Percentiles rank a stretch among this genome's conserved stretches.
phyloP scores from a whole-genome alignment of 352 stramenopile species.

The Globisporangium parvum region DNA sequence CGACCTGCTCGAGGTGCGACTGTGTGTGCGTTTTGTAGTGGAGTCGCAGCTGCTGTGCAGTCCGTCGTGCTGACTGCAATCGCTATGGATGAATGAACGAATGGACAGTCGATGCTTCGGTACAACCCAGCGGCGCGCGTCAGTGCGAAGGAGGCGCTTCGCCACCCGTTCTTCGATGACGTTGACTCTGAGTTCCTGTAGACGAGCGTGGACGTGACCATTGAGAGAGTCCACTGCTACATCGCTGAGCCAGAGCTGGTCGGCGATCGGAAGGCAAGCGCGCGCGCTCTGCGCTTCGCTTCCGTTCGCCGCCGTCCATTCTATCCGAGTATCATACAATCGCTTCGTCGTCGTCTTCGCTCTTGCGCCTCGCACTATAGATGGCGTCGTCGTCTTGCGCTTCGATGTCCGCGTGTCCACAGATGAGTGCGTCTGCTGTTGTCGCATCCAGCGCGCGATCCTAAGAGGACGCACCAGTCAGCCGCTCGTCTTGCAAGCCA shows the following conservation, averaged over 20 bases:
- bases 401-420: neutral
- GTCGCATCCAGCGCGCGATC: neutral
- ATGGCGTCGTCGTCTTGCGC: neutral
- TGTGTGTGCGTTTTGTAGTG: neutral
- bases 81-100: neutral
- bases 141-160: conserved; percentile 75
- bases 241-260: too few species aligned
- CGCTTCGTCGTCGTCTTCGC: neutral
- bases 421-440: neutral
- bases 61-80: neutral
- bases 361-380: too few species aligned
- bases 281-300: too few species aligned
- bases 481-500: too few species aligned
- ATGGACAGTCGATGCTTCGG: conserved; percentile 51
- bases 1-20: conserved; percentile 50
- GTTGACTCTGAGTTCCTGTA: conserved; percentile 72
- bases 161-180: conserved; percentile 83
- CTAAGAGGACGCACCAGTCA: neutral
- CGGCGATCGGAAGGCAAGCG: too few species aligned
- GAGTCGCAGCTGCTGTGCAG: neutral
- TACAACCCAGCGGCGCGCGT: conserved; percentile 71
- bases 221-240: too few species aligned
- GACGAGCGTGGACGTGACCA: neutral
- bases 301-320: too few species aligned
- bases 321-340: neutral